Conservation (phyloP, 202 grass and related monocot genomes). For the Alloteropsis angusta region DNA sequence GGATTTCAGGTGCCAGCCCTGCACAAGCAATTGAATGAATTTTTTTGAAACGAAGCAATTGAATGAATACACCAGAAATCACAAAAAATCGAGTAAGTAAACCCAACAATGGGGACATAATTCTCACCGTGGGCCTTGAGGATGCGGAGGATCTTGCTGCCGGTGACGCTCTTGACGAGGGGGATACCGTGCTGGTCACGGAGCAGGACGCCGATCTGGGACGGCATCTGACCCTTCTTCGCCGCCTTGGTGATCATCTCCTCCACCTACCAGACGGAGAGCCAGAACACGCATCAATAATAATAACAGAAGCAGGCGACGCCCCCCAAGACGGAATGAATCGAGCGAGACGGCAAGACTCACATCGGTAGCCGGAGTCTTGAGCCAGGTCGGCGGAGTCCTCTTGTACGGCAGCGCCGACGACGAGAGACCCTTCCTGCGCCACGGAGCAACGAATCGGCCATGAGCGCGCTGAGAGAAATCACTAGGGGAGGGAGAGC, state of each 20-base stretch:
- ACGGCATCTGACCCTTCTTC: slow-evolving; percentile 79
- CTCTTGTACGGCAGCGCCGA: slow-evolving; percentile 78
- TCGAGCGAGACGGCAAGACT: background rate
- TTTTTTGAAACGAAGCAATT: too few species aligned
- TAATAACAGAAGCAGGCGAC: background rate
- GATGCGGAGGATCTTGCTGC: slow-evolving; percentile 81
- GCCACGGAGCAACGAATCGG: background rate
- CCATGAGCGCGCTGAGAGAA: too few species aligned
- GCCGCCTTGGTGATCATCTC: slow-evolving; percentile 57
- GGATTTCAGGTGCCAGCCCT: slow-evolving; percentile 65
- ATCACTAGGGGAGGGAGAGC: too few species aligned
- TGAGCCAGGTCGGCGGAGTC: slow-evolving; percentile 57
- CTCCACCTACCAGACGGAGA: slow-evolving; percentile 39
- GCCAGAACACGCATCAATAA: background rate
- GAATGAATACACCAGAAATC: background rate
- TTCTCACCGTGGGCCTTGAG: slow-evolving; percentile 69
- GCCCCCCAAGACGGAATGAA: background rate
- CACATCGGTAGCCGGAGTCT: slow-evolving; percentile 44
- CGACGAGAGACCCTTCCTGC: slow-evolving; percentile 73
- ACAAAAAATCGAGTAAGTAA: too few species aligned
- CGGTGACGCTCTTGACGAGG: slow-evolving; percentile 60
- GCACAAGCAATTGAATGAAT: background rate
- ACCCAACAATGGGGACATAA: background rate
- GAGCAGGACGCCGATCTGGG: slow-evolving; percentile 69
- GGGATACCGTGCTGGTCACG: slow-evolving; percentile 75